These are phyloP conservation scores for Penicillium aurantiogriseum DNA, from an alignment of 2,329 filamentous ascomycete genomes.

Conservation along the genomic window DNA sequence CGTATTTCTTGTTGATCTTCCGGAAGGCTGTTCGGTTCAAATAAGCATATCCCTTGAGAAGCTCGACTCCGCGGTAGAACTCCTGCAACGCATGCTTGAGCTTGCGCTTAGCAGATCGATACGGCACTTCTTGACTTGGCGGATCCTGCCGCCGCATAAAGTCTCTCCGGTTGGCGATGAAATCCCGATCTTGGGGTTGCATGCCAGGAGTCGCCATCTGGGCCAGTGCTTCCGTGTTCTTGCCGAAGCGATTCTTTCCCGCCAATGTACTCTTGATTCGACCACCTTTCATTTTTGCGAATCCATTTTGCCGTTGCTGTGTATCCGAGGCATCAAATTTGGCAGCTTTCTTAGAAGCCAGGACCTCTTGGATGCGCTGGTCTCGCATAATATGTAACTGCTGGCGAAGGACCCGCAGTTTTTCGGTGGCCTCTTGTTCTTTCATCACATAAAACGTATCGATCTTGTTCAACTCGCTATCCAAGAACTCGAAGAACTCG, in stretches of 20 bases:
- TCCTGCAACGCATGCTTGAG: conserved; percentile 88
- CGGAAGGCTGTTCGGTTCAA: conserved; percentile 91
- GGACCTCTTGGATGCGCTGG: conserved; percentile 69
- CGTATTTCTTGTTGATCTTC: conserved; percentile 98
- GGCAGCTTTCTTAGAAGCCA: conserved; percentile 46
- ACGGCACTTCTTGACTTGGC: conserved; percentile 64
- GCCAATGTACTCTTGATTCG: conserved; percentile 44
- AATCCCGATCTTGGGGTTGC: conserved; percentile 29
- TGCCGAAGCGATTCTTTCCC: conserved; percentile 52
- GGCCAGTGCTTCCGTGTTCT: conserved; percentile 54
- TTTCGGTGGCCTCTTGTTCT: conserved; percentile 76
- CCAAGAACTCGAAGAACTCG: conserved; percentile 86
- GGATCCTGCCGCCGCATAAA: conserved; percentile 49
- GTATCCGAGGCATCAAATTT: conserved; percentile 24
- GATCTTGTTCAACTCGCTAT: conserved; percentile 83
- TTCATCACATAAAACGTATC: conserved; percentile 86
- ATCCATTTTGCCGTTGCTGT: conserved; percentile 22
- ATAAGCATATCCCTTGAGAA: conserved; percentile 86
- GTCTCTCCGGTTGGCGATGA: conserved; percentile 44
- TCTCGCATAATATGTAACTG: conserved; percentile 94
- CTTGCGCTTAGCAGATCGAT: conserved; percentile 84
- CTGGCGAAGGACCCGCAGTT: conserved; percentile 68
- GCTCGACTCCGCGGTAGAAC: conserved; percentile 85
- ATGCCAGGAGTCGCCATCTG: conserved; percentile 45
- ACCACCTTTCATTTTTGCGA: conserved; percentile 25